Percentiles rank a stretch among this genome's conserved stretches.
phyloP scores from a whole-genome alignment of 345 rosid species.

The Excoecaria cochinchinensis region DNA sequence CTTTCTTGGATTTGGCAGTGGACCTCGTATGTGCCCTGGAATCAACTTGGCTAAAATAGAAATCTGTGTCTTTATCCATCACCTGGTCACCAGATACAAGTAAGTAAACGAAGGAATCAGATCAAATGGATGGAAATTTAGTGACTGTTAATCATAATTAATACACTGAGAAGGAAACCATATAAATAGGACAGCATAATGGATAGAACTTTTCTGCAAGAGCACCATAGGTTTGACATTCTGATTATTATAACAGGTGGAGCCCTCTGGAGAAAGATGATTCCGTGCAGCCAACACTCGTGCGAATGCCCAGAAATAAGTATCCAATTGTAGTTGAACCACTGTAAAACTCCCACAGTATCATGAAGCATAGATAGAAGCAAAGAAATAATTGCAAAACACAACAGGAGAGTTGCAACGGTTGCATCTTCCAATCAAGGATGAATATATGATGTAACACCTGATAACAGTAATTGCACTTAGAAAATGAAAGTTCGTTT shows the following conservation, averaged over 20 bases:
- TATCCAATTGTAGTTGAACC: constrained; percentile 45
- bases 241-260: constrained; percentile 39
- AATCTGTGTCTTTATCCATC: constrained; percentile 61
- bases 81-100: constrained; percentile 60
- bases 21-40: constrained; percentile 73
- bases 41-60: constrained; percentile 68
- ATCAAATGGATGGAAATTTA: neutral
- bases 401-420: neutral
- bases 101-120: constrained; percentile 23
- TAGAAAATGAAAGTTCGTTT: neutral
- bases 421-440: neutral
- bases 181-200: neutral
- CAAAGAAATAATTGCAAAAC: neutral
- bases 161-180: neutral
- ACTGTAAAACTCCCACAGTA: constrained; percentile 16
- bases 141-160: no score
- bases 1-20: constrained; percentile 68
- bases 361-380: neutral
- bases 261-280: constrained; percentile 50
- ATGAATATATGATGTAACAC: neutral
- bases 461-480: neutral
- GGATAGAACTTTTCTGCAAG: neutral
- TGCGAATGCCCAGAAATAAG: constrained; percentile 58
- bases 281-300: constrained; percentile 59
- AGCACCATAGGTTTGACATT: neutral